Evolutionary conservation across 192 early-diverging fungal species (phyloP).

Genomic region (Piromyces sp.): DNA sequence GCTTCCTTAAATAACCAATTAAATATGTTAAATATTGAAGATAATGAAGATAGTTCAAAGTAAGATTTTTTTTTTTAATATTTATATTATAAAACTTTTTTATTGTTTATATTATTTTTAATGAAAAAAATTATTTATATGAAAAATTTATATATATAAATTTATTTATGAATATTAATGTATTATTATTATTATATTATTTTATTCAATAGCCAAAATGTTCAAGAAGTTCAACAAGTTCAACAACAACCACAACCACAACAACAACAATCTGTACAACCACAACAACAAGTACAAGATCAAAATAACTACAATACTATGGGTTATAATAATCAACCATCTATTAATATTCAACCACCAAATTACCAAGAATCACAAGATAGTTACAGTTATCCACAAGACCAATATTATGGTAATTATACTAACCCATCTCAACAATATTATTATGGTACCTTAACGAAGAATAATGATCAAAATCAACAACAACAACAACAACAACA

Average conservation of each 20-base stretch:
- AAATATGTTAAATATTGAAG: not conserved
- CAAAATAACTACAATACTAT: not conserved
- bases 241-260: too few species aligned
- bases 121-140: too few species aligned
- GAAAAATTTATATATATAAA: too few species aligned
- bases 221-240: not conserved
- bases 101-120: too few species aligned
- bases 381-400: not conserved
- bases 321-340: not conserved
- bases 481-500: not conserved
- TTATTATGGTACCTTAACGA: not conserved
- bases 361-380: not conserved
- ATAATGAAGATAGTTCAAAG: not conserved
- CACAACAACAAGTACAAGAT: not conserved
- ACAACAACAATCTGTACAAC: too few species aligned
- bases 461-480: not conserved
- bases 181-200: too few species aligned
- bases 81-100: too few species aligned
- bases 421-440: not conserved
- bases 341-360: not conserved
- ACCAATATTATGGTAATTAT: not conserved
- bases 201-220: too few species aligned
- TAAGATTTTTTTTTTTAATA: not conserved
- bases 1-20: too few species aligned
- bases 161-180: too few species aligned